Conservation (phyloP, 805 yeast genomes). For the Lipomyces chichibuensis region DNA sequence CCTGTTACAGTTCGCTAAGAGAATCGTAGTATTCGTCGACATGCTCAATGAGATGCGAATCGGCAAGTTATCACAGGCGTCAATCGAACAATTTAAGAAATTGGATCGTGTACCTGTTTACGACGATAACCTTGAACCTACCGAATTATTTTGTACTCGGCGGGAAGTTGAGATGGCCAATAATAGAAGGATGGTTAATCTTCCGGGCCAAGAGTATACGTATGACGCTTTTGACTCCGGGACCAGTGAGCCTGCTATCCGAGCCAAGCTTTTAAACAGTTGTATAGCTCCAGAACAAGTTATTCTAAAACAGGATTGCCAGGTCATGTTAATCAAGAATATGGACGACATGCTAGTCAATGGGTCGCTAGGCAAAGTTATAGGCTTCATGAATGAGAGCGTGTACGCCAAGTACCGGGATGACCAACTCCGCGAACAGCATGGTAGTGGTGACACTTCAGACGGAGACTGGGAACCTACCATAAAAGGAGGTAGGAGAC, state of each 20-base stretch:
- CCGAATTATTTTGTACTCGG: slow-evolving; percentile 86
- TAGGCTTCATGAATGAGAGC: slow-evolving; percentile 52
- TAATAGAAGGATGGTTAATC: slow-evolving; percentile 50
- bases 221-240: slow-evolving; percentile 55
- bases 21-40: slow-evolving; percentile 58
- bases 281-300: slow-evolving; percentile 72
- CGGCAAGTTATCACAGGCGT: slow-evolving; percentile 61
- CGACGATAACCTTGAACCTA: slow-evolving; percentile 80
- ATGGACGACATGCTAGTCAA: slow-evolving; percentile 77
- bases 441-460: slow-evolving; percentile 9
- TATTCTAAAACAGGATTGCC: slow-evolving; percentile 79
- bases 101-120: slow-evolving; percentile 59
- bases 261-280: slow-evolving; percentile 53
- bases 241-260: slow-evolving; percentile 36
- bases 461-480: slow-evolving; percentile 13
- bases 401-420: slow-evolving; percentile 36
- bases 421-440: neutral
- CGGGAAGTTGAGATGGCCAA: slow-evolving; percentile 83
- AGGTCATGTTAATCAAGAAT: slow-evolving; percentile 91
- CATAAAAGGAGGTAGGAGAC: slow-evolving; percentile 19
- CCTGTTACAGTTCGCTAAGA: neutral
- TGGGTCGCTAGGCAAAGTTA: slow-evolving; percentile 83
- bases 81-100: slow-evolving; percentile 53
- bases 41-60: slow-evolving; percentile 80
- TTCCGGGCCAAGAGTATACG: slow-evolving; percentile 53